These are phyloP conservation scores for Ascocoryne sarcoides DNA, from an alignment of 2,329 filamentous ascomycete species.

Conservation along the genomic window DNA sequence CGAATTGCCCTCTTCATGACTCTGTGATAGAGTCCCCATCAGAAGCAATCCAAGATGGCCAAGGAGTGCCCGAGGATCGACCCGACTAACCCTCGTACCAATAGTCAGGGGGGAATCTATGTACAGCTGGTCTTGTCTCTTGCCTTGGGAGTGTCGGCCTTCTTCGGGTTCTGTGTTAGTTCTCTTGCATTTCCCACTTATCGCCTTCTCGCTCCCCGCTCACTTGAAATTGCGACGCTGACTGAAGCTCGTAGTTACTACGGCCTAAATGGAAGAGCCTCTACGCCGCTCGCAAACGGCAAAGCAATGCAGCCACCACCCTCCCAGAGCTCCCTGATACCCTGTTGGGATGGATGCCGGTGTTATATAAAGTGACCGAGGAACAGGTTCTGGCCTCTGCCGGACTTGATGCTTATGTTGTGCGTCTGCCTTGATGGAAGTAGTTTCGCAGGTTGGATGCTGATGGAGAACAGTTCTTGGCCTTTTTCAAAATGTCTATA, in stretches of 20 bases:
- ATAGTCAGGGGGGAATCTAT: slow-evolving; percentile 21
- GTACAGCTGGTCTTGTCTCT: slow-evolving; percentile 68
- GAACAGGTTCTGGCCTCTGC: slow-evolving; percentile 84
- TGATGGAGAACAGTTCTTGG: slow-evolving; percentile 54
- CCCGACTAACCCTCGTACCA: slow-evolving; percentile 20
- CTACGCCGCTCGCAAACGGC: slow-evolving; percentile 80
- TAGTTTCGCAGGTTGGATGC: not conserved
- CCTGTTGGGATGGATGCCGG: slow-evolving; percentile 89
- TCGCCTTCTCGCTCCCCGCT: no score
- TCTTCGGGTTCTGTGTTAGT: slow-evolving; percentile 67
- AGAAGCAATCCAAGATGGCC: not conserved
- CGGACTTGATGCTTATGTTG: slow-evolving; percentile 89
- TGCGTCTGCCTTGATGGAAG: slow-evolving; percentile 31
- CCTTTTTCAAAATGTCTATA: slow-evolving; percentile 93
- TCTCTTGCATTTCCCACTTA: no score
- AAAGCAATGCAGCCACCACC: slow-evolving; percentile 47
- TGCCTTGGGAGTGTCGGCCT: slow-evolving; percentile 59
- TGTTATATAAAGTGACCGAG: slow-evolving; percentile 75
- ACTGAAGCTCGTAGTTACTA: slow-evolving; percentile 51
- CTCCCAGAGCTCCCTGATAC: slow-evolving; percentile 75
- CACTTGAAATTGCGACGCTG: no score
- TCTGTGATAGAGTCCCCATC: no score
- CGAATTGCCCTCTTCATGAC: no score
- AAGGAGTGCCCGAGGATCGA: slow-evolving; percentile 20
- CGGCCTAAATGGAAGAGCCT: slow-evolving; percentile 86